These are phyloP conservation scores for Colletotrichum endophyticum DNA, from an alignment of 2,329 filamentous ascomycete species.

Conservation along the genomic window DNA sequence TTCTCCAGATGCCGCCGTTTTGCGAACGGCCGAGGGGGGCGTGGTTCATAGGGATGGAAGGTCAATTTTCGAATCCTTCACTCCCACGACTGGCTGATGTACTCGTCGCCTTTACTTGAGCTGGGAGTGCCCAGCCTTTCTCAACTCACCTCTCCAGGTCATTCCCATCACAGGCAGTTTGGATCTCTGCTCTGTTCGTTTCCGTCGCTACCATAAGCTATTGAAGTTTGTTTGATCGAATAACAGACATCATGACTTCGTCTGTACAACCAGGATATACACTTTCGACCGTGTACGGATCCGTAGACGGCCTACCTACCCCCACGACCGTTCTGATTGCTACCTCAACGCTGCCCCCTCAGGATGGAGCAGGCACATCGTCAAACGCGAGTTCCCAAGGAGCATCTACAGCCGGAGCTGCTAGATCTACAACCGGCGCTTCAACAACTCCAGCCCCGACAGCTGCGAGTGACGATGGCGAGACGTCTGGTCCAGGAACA, in stretches of 20 bases:
- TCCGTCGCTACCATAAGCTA: background rate
- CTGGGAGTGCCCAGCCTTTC: background rate
- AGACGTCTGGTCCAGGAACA: background rate
- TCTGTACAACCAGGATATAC: fast-evolving
- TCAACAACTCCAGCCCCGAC: background rate
- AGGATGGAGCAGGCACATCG: background rate
- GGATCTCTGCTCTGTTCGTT: background rate
- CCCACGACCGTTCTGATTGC: background rate
- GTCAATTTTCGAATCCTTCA: background rate
- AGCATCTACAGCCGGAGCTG: background rate
- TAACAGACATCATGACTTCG: fast-evolving
- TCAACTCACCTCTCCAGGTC: background rate
- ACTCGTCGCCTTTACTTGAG: background rate
- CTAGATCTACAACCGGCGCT: background rate
- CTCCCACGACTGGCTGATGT: background rate
- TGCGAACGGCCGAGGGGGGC: background rate
- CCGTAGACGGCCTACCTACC: too few relatives aligned
- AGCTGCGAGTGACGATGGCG: background rate
- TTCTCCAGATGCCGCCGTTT: background rate
- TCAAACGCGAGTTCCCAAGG: fast-evolving
- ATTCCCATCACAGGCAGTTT: background rate
- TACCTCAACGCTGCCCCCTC: background rate
- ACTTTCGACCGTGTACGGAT: fast-evolving
- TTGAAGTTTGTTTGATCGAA: fast-evolving
- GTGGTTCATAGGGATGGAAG: background rate